Evolutionary conservation across 108 stramenopile species (phyloP).

Genomic region (Cyclotella sp.): DNA sequence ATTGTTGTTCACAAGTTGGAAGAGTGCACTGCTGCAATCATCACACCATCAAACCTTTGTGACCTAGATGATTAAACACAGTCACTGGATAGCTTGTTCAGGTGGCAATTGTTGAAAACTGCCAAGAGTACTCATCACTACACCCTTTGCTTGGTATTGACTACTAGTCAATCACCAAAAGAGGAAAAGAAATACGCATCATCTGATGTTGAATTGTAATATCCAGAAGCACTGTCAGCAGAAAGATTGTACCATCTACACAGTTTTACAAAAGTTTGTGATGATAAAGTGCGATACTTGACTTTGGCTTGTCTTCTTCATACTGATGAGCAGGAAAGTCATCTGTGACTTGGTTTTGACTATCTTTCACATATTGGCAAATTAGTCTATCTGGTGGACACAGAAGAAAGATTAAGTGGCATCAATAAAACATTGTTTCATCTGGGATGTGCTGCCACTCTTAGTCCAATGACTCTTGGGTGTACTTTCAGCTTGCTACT

Average conservation of each 20-base stretch:
- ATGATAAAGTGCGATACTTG: constrained; percentile 36
- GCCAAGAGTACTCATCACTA: constrained; percentile 38
- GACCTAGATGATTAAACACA: constrained; percentile 16
- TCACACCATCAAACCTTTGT: constrained; percentile 39
- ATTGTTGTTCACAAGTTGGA: constrained; percentile 38
- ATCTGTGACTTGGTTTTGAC: constrained; percentile 47
- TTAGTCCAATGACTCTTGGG: constrained; percentile 44
- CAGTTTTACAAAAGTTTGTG: constrained; percentile 32
- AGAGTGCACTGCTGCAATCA: constrained; percentile 44
- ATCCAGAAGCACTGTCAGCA: constrained; percentile 34
- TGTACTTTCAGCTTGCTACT: constrained; percentile 39
- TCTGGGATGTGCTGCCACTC: constrained; percentile 29
- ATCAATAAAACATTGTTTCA: constrained; percentile 44
- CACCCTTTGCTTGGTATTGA: constrained; percentile 39
- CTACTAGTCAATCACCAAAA: constrained; percentile 4
- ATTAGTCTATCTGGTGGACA: constrained; percentile 26
- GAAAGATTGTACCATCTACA: constrained; percentile 41
- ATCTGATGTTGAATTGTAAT: neutral
- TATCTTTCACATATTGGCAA: constrained; percentile 36
- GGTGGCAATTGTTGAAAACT: constrained; percentile 35
- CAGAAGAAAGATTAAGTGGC: constrained; percentile 34
- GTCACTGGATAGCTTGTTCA: constrained; percentile 25
- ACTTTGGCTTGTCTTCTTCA: constrained; percentile 46
- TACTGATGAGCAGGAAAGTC: constrained; percentile 40
- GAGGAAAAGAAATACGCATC: too few relatives aligned